Conservation (phyloP, 805 yeast genomes). For the Yueomyces sinensis region DNA sequence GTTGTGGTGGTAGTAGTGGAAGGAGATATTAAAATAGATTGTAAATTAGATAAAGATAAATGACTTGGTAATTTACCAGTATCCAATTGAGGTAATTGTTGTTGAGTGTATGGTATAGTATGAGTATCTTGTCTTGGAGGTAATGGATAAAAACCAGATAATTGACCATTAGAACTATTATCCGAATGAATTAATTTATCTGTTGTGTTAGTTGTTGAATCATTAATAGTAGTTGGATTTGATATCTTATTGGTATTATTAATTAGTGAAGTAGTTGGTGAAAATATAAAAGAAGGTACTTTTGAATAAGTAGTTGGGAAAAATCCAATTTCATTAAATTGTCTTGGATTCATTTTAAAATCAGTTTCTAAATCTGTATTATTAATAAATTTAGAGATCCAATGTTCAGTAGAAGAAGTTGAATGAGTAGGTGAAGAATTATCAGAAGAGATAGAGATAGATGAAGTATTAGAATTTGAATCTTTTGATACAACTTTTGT, state of each 20-base stretch:
- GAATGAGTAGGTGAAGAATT: background rate
- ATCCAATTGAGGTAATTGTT: no score
- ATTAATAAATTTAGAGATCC: constrained; percentile 3
- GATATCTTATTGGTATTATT: background rate
- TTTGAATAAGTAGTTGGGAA: background rate
- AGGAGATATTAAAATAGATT: background rate
- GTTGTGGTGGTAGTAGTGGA: background rate
- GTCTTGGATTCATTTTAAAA: constrained; percentile 32
- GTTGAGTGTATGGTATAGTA: no score
- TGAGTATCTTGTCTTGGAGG: no score
- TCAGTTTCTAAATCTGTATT: constrained; percentile 33
- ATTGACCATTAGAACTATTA: background rate
- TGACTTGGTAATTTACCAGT: no score
- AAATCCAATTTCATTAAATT: constrained; percentile 48
- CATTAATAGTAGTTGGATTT: constrained; percentile 1
- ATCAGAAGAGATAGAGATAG: background rate
- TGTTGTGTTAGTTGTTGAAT: constrained; percentile 1
- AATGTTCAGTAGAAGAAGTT: background rate
- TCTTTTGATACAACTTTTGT: background rate
- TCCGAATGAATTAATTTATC: background rate
- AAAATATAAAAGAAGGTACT: background rate
- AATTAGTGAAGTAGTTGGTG: background rate
- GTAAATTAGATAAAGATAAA: background rate
- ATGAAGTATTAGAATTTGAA: background rate
- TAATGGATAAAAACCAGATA: no score